These are phyloP conservation scores for Maudiozyma saulgeensis DNA, from an alignment of 805 yeast genomes.

Conservation along the genomic window DNA sequence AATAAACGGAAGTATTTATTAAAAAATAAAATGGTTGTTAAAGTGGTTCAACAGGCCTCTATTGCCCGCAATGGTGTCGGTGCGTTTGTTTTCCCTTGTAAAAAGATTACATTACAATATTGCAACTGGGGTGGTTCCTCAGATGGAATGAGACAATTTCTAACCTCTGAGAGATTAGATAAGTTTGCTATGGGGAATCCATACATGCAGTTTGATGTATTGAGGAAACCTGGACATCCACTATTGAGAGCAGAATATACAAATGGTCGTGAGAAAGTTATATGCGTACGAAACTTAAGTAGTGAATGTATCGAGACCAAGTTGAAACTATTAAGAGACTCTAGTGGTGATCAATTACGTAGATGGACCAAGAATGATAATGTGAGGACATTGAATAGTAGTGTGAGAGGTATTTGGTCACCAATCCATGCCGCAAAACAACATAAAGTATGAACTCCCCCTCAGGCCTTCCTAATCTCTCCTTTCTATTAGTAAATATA, in stretches of 20 bases:
- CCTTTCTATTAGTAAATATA: no score
- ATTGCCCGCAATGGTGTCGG: slow-evolving; percentile 69
- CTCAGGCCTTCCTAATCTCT: no score
- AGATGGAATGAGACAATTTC: slow-evolving; percentile 64
- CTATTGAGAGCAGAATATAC: slow-evolving; percentile 50
- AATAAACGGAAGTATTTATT: neutral
- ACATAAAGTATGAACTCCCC: slow-evolving; percentile 14
- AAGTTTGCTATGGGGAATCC: slow-evolving; percentile 52
- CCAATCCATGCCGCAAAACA: slow-evolving; percentile 58
- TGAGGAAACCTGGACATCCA: slow-evolving; percentile 77
- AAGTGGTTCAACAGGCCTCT: slow-evolving; percentile 49
- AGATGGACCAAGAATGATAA: slow-evolving; percentile 60
- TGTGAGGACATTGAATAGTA: slow-evolving; percentile 68
- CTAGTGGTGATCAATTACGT: slow-evolving; percentile 54
- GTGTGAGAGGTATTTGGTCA: slow-evolving; percentile 96
- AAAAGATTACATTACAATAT: slow-evolving; percentile 62
- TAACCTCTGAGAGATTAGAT: slow-evolving; percentile 42
- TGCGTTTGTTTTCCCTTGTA: slow-evolving; percentile 66
- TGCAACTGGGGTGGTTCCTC: slow-evolving; percentile 97
- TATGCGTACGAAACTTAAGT: slow-evolving; percentile 70
- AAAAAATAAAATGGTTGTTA: slow-evolving; percentile 32
- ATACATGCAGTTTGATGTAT: slow-evolving; percentile 60
- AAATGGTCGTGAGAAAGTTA: slow-evolving; percentile 40
- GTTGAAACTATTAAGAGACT: slow-evolving; percentile 50
- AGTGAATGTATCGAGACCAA: slow-evolving; percentile 54